phyloP scores from a whole-genome alignment of 2,329 filamentous ascomycete species.

The Colletotrichum costaricense region DNA sequence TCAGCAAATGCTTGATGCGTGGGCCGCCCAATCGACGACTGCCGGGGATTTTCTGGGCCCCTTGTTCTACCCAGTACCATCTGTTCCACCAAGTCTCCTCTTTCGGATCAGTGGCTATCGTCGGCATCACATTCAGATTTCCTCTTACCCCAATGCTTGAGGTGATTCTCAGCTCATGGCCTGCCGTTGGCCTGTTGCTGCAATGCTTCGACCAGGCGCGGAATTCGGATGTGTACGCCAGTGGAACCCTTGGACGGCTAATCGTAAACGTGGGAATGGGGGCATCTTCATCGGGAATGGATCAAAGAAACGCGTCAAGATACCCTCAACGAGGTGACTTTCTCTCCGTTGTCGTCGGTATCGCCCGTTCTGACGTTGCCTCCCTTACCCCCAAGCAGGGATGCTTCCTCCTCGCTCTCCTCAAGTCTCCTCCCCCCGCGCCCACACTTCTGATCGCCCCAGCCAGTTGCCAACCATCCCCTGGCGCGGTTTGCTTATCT shows the following conservation, averaged over 20 bases:
- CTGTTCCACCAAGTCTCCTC: not conserved
- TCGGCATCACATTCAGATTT: constrained; percentile 13
- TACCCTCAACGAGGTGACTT: not conserved
- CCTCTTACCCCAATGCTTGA: constrained; percentile 33
- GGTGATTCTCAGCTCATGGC: constrained; percentile 10
- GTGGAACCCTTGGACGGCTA: not conserved
- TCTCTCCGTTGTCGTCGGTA: constrained; percentile 30
- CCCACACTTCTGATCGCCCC: constrained; percentile 24
- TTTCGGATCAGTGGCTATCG: constrained; percentile 25
- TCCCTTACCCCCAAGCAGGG: constrained; percentile 1
- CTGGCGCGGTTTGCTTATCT: constrained; percentile 30
- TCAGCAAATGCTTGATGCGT: constrained; percentile 6
- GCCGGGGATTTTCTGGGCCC: constrained; percentile 17
- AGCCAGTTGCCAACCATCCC: constrained; percentile 23
- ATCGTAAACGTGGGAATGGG: constrained; percentile 10
- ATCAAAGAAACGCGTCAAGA: not conserved
- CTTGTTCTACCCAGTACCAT: not conserved
- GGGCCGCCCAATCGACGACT: not conserved
- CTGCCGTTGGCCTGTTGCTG: not conserved
- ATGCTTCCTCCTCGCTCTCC: not conserved
- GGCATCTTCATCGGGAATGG: not conserved
- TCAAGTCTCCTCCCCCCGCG: constrained; percentile 9
- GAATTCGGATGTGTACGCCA: not conserved
- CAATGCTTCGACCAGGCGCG: not conserved
- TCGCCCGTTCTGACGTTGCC: constrained; percentile 24